A percentile compares a stretch with the other conserved stretches of the same genome.
Conservation (phyloP, 768 basidiomycete species). For the Boletus rubroflammeus region DNA sequence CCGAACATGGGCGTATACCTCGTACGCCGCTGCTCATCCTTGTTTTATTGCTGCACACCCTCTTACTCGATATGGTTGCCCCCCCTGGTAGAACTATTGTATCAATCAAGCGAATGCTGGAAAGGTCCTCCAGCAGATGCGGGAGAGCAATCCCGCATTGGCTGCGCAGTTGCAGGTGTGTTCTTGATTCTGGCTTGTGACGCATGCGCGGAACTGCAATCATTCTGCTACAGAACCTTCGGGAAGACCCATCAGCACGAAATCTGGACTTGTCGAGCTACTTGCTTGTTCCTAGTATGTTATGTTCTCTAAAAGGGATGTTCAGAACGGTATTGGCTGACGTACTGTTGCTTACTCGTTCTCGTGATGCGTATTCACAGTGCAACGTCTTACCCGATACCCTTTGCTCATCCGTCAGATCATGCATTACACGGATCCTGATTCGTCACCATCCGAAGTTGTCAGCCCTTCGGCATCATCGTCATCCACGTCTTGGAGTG, state of each 20-base stretch:
- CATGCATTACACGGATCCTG: conserved; percentile 66
- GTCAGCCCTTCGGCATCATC: neutral
- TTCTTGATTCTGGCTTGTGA: conserved; percentile 5
- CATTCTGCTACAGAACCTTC: conserved; percentile 49
- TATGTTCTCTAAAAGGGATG: too few species aligned
- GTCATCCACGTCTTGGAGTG: conserved; percentile 5
- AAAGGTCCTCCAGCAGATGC: conserved; percentile 68
- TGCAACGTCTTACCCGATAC: conserved; percentile 96
- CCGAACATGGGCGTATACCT: conserved; percentile 77
- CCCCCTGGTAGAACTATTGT: conserved; percentile 67
- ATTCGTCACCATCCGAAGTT: conserved; percentile 23
- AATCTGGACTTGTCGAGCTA: conserved; percentile 90
- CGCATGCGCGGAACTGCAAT: neutral
- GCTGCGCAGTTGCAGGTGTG: conserved; percentile 63
- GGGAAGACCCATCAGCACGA: conserved; percentile 73
- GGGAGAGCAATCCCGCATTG: conserved; percentile 64
- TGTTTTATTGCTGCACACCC: neutral
- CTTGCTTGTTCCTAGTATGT: conserved; percentile 83
- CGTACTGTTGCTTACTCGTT: neutral
- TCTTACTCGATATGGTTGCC: neutral
- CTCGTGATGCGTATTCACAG: conserved; percentile 34
- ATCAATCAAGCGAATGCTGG: conserved; percentile 81
- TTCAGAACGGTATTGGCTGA: neutral
- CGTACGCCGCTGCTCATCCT: conserved; percentile 38
- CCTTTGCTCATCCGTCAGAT: conserved; percentile 88